Evolutionary conservation across 495 filamentous ascomycete genomes (phyloP).

Genomic region (Trichodelitschia bisporula): DNA sequence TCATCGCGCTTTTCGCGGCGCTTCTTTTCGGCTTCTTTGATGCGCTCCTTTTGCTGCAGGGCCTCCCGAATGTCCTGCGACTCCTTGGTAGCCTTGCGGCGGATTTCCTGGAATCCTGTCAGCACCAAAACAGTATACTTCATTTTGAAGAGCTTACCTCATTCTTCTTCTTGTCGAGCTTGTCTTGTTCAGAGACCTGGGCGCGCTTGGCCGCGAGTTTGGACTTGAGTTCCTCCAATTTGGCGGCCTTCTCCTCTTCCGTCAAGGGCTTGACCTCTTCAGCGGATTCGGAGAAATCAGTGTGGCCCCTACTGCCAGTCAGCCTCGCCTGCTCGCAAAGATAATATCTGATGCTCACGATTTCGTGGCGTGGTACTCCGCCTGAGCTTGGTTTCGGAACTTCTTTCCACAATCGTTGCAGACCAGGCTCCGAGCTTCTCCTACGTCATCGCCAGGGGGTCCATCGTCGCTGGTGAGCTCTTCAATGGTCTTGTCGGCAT

Average conservation of each 20-base stretch:
- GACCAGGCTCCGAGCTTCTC: constrained; percentile 35
- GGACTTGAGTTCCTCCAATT: constrained; percentile 45
- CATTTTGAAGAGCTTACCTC: constrained; percentile 27
- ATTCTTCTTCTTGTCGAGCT: constrained; percentile 67
- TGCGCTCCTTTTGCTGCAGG: constrained; percentile 57
- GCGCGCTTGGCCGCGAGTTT: constrained; percentile 52
- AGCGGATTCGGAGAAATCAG: constrained; percentile 80
- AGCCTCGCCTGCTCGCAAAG: background rate
- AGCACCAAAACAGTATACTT: too few relatives aligned
- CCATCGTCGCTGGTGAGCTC: constrained; percentile 31
- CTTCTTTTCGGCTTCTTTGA: constrained; percentile 73
- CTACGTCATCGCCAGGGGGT: constrained; percentile 31
- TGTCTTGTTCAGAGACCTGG: constrained; percentile 45
- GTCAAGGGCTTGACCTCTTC: constrained; percentile 79
- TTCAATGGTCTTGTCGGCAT: constrained; percentile 59
- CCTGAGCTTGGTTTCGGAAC: constrained; percentile 55
- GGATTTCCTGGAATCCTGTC: constrained; percentile 51
- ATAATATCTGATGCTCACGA: constrained; percentile 22
- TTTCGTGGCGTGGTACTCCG: constrained; percentile 76
- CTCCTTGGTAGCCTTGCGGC: constrained; percentile 28
- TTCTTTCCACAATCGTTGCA: constrained; percentile 91
- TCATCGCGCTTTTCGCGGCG: constrained; percentile 70
- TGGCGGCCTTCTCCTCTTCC: constrained; percentile 68
- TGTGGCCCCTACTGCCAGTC: constrained; percentile 33
- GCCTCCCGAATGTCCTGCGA: constrained; percentile 24